phyloP scores from a whole-genome alignment of 108 stramenopile species.

The Discostella stelligeroides region DNA sequence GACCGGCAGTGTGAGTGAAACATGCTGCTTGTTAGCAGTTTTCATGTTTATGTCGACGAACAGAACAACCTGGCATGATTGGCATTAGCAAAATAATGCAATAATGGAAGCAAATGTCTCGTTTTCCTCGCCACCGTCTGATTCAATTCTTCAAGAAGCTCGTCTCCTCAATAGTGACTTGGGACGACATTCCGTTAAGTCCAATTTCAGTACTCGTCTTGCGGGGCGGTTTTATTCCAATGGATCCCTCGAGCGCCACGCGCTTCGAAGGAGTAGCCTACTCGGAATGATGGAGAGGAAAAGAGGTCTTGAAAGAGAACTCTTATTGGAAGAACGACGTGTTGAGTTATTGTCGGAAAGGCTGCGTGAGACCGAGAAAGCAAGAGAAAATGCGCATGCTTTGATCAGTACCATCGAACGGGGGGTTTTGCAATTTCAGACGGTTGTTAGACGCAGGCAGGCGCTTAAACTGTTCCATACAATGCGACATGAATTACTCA shows the following conservation, averaged over 20 bases:
- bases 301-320: slow-evolving; percentile 34
- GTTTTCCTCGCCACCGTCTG: slow-evolving; percentile 6
- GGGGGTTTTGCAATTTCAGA: slow-evolving; percentile 27
- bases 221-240: slow-evolving; percentile 45
- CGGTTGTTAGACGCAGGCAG: slow-evolving; percentile 21
- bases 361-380: slow-evolving; percentile 27
- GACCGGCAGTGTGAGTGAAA: too few species aligned
- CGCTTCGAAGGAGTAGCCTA: slow-evolving; percentile 26
- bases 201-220: slow-evolving; percentile 41
- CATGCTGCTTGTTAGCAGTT: too few species aligned
- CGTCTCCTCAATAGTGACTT: slow-evolving; percentile 43
- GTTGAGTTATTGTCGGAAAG: slow-evolving; percentile 19
- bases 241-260: slow-evolving; percentile 42
- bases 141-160: slow-evolving; percentile 35
- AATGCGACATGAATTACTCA: slow-evolving; percentile 25
- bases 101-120: slow-evolving; percentile 5
- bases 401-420: slow-evolving; percentile 18
- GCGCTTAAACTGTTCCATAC: slow-evolving; percentile 19
- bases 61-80: too few species aligned
- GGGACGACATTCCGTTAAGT: slow-evolving; percentile 42
- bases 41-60: too few species aligned
- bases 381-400: slow-evolving; percentile 24
- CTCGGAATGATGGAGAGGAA: slow-evolving; percentile 36
- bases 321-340: slow-evolving; percentile 28
- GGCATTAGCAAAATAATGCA: too few species aligned